Conservation (phyloP, 208 protist genomes). For the Naegleria fowleri region DNA sequence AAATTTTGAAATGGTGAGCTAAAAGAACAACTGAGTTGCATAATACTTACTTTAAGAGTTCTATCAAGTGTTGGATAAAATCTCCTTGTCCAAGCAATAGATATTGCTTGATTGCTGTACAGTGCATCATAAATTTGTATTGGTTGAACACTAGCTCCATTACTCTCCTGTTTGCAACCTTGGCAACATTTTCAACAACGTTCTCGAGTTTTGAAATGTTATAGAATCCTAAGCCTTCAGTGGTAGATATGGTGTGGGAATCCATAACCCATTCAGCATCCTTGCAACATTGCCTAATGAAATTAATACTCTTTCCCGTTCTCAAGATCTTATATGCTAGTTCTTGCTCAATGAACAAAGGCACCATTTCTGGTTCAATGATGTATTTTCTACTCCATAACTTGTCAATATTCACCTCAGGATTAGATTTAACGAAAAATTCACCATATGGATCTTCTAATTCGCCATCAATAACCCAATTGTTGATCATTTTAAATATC, state of each 20-base stretch:
- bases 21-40: not conserved
- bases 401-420: slow-evolving; percentile 15
- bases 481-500: slow-evolving; percentile 46
- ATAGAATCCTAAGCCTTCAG: not conserved
- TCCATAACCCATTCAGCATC: slow-evolving; percentile 22
- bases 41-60: slow-evolving; percentile 36
- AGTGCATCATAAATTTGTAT: slow-evolving; percentile 50
- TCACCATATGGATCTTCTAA: slow-evolving; percentile 55
- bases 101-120: slow-evolving; percentile 52
- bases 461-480: slow-evolving; percentile 54
- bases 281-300: slow-evolving; percentile 55
- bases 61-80: slow-evolving; percentile 64
- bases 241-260: not conserved
- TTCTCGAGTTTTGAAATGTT: not conserved
- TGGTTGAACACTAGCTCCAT: slow-evolving; percentile 47
- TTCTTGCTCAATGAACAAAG: not conserved
- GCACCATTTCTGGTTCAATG: not conserved
- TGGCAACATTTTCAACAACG: not conserved
- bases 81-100: slow-evolving; percentile 68
- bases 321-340: slow-evolving; percentile 44
- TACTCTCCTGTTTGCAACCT: slow-evolving; percentile 32
- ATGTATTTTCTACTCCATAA: slow-evolving; percentile 37
- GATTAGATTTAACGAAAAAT: slow-evolving; percentile 53
- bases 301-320: slow-evolving; percentile 65
- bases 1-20: not conserved